Conservation (phyloP, 2,329 filamentous ascomycete genomes). For the Talaromyces sp. region DNA sequence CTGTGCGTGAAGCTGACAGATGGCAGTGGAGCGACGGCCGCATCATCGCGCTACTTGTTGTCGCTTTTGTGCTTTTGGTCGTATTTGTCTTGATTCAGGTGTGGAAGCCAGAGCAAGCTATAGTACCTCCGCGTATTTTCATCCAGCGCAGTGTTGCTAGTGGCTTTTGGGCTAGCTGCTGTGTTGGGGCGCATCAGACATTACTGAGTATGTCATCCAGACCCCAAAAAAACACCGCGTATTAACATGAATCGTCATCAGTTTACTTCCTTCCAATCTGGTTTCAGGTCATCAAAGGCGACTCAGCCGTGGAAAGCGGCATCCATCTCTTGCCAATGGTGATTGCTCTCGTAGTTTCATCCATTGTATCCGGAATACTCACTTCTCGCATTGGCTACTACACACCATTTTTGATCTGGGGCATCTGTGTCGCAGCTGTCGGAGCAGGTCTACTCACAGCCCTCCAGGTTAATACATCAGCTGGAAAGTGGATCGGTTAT, state of each 20-base stretch:
- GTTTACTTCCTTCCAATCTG: conserved; percentile 25
- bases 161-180: conserved; percentile 2
- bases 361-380: conserved; percentile 21
- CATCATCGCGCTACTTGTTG: conserved; percentile 46
- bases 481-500: conserved; percentile 21
- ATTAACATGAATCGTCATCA: conserved; percentile 19
- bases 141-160: conserved; percentile 40
- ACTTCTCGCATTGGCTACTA: conserved; percentile 23
- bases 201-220: not conserved
- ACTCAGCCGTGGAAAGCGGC: conserved; percentile 29
- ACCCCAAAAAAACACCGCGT: not conserved
- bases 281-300: conserved; percentile 21
- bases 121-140: conserved; percentile 41
- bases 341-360: conserved; percentile 24
- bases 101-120: conserved; percentile 28
- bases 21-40: conserved; percentile 39
- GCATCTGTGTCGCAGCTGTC: conserved; percentile 22
- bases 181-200: conserved; percentile 2
- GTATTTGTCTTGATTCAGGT: conserved; percentile 33
- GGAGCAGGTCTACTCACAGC: conserved; percentile 27
- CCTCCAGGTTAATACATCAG: conserved; percentile 19
- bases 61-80: conserved; percentile 45
- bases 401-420: conserved; percentile 21
- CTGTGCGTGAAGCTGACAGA: not conserved
- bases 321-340: conserved; percentile 39